Evolutionary conservation across 2,329 filamentous ascomycete species (phyloP).

Genomic region (Colletotrichum cuscutae): DNA sequence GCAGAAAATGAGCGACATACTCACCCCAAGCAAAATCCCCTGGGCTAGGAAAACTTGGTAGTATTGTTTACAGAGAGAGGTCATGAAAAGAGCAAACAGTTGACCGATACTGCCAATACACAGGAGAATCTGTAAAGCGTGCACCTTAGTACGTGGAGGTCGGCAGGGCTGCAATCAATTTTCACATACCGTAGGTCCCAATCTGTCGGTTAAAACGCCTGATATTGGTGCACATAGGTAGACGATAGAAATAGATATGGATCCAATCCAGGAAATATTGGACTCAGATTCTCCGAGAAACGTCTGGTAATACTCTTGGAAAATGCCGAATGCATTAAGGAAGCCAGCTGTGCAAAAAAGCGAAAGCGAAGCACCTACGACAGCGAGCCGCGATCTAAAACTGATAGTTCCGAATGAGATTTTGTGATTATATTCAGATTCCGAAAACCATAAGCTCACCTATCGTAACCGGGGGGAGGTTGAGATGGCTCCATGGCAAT

Average conservation of each 20-base stretch:
- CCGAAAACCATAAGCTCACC: background rate
- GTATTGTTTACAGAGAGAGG: constrained; percentile 41
- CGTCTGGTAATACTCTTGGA: constrained; percentile 61
- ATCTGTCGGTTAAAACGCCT: constrained; percentile 53
- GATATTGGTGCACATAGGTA: constrained; percentile 41
- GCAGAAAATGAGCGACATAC: constrained; percentile 52
- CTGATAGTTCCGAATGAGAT: background rate
- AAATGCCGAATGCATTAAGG: constrained; percentile 45
- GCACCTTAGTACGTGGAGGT: constrained; percentile 51
- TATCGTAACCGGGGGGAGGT: constrained; percentile 15
- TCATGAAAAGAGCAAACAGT: constrained; percentile 31
- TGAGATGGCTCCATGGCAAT: background rate
- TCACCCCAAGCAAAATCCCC: constrained; percentile 56
- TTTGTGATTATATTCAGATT: background rate
- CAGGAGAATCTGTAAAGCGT: constrained; percentile 53
- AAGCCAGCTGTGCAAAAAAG: constrained; percentile 45
- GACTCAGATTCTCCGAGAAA: constrained; percentile 35
- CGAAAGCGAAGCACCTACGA: constrained; percentile 38
- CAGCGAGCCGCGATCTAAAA: constrained; percentile 37
- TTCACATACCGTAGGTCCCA: constrained; percentile 45
- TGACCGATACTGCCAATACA: constrained; percentile 56
- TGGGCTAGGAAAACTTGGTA: constrained; percentile 58
- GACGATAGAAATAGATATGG: constrained; percentile 57
- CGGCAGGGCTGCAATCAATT: constrained; percentile 37
- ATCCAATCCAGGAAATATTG: constrained; percentile 56